Conservation (phyloP, 257 asterid genomes). For the Craterostigma plantagineum region DNA sequence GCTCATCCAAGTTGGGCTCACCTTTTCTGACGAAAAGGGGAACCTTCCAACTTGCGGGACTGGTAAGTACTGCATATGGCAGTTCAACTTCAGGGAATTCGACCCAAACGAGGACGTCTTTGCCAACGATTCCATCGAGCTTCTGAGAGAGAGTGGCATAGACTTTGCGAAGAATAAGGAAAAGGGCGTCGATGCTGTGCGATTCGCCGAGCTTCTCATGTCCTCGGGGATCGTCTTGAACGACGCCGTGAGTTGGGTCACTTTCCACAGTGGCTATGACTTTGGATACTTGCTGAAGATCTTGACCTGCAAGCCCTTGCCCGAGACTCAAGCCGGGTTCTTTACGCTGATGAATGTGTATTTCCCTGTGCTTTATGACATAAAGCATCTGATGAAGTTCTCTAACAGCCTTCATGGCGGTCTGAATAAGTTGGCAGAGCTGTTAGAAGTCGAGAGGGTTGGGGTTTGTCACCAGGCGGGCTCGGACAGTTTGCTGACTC, state of each 20-base stretch:
- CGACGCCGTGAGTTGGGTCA: conserved; percentile 39
- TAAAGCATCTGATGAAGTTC: conserved; percentile 49
- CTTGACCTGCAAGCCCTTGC: conserved; percentile 36
- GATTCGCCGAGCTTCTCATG: conserved; percentile 52
- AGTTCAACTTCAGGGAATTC: conserved; percentile 48
- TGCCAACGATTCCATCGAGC: conserved; percentile 31
- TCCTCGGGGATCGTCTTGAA: conserved; percentile 51
- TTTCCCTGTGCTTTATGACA: conserved; percentile 43
- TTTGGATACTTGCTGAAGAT: conserved; percentile 48
- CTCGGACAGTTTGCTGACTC: conserved; percentile 53
- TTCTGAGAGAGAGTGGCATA: conserved; percentile 36
- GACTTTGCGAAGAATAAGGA: conserved; percentile 27
- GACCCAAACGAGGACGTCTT: conserved; percentile 36
- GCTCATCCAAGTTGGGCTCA: conserved; percentile 47
- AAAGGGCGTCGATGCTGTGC: conserved; percentile 29
- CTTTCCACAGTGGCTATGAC: conserved; percentile 53
- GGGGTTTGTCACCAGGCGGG: conserved; percentile 66
- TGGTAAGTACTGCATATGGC: conserved; percentile 43
- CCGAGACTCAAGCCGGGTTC: conserved; percentile 31
- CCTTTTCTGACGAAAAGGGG: conserved; percentile 50
- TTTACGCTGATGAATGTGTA: conserved; percentile 28
- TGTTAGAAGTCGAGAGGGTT: conserved; percentile 47
- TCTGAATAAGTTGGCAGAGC: conserved; percentile 40
- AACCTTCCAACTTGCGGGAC: conserved; percentile 36
- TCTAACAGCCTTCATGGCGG: conserved; percentile 49